phyloP scores from a whole-genome alignment of 202 grass and related monocot species.

The Eragrostis tef region DNA sequence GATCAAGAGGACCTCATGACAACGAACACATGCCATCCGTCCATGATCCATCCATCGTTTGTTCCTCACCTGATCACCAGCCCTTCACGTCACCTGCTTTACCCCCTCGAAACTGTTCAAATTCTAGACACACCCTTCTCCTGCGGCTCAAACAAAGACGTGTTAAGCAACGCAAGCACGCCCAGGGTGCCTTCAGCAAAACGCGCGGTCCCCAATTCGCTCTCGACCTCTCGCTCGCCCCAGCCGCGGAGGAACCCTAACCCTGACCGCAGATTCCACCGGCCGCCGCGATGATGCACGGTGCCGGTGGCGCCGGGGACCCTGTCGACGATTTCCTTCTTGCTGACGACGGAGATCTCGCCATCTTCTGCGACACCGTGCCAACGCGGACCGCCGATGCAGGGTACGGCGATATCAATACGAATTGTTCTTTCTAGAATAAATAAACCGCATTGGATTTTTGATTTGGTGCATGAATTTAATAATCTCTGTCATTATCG shows the following conservation, averaged over 20 bases:
- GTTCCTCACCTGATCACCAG: constrained; percentile 9
- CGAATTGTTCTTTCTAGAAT: neutral
- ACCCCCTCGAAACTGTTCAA: neutral
- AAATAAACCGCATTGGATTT: neutral
- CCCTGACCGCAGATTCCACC: constrained; percentile 35
- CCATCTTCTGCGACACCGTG: constrained; percentile 49
- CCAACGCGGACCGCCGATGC: constrained; percentile 35
- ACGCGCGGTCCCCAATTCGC: neutral
- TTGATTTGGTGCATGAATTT: constrained; percentile 1
- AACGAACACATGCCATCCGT: neutral
- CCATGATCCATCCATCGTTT: neutral
- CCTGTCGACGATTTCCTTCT: constrained; percentile 46
- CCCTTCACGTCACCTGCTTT: neutral
- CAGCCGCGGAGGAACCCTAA: constrained; percentile 45
- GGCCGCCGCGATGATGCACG: constrained; percentile 32
- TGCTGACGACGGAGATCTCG: constrained; percentile 39
- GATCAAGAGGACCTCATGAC: neutral
- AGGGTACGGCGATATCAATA: constrained; percentile 47
- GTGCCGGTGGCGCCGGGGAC: neutral
- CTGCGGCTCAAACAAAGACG: neutral
- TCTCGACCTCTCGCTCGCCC: constrained; percentile 8
- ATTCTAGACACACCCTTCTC: neutral
- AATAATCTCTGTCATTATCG: constrained; percentile 46
- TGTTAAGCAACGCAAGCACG: neutral
- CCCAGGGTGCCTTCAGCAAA: constrained; percentile 42